Percentiles rank a stretch among this genome's conserved stretches.
Conservation (phyloP, 768 basidiomycete genomes). For the Austroboletus eburneus region DNA sequence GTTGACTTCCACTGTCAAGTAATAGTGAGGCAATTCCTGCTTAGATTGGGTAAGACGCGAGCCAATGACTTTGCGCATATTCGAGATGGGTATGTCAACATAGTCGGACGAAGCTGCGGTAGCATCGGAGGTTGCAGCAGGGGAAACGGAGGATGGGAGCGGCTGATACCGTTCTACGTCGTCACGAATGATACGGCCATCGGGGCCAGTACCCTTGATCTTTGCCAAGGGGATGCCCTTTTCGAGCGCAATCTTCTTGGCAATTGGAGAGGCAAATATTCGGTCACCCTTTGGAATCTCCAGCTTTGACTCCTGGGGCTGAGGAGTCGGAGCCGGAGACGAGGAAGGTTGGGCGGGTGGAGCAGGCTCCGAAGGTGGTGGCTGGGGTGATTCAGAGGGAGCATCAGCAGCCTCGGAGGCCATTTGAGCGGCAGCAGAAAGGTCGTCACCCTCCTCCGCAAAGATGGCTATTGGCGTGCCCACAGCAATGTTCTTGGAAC, state of each 20-base stretch:
- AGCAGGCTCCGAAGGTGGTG: slow-evolving; percentile 40
- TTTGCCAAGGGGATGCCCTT: slow-evolving; percentile 85
- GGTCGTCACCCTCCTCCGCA: slow-evolving; percentile 93
- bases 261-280: slow-evolving; percentile 93
- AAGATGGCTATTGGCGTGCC: slow-evolving; percentile 88
- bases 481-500: slow-evolving; percentile 82
- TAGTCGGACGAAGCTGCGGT: slow-evolving; percentile 66
- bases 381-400: slow-evolving; percentile 30
- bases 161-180: slow-evolving; percentile 91
- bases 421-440: slow-evolving; percentile 75
- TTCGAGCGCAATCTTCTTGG: slow-evolving; percentile 96
- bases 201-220: slow-evolving; percentile 90
- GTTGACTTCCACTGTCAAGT: slow-evolving; percentile 89
- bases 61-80: slow-evolving; percentile 94
- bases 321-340: slow-evolving; percentile 32
- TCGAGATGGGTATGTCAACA: slow-evolving; percentile 84
- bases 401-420: slow-evolving; percentile 58
- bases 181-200: slow-evolving; percentile 89
- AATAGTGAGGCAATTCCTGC: slow-evolving; percentile 95
- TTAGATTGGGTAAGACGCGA: slow-evolving; percentile 88
- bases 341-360: slow-evolving; percentile 34
- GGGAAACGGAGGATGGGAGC: slow-evolving; percentile 38
- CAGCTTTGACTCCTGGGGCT: slow-evolving; percentile 42
- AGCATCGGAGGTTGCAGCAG: slow-evolving; percentile 42
- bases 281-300: slow-evolving; percentile 67